These are phyloP conservation scores for Plectranthus barbatus DNA, from an alignment of 257 asterid species.

Conservation along the genomic window DNA sequence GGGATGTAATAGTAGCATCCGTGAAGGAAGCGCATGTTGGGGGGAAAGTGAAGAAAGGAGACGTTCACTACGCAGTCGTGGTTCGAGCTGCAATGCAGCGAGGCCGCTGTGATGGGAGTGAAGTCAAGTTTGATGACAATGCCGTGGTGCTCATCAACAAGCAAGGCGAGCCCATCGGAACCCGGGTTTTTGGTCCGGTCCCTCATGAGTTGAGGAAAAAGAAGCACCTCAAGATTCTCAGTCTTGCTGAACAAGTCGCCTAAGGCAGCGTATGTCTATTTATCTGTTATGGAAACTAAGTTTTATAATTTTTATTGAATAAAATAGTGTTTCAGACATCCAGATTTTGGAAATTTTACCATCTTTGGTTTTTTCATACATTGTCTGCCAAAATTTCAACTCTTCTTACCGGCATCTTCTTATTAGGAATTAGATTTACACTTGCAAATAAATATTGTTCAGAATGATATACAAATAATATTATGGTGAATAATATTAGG, in stretches of 20 bases:
- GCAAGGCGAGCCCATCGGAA: constrained; percentile 92
- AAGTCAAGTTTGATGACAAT: constrained; percentile 84
- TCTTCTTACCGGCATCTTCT: constrained; percentile 26
- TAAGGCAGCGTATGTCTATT: neutral
- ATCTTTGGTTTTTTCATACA: neutral
- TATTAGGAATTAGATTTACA: too few relatives aligned
- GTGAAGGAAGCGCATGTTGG: constrained; percentile 88
- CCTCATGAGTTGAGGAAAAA: constrained; percentile 92
- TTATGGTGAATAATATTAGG: too few relatives aligned
- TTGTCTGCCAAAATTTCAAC: constrained; percentile 26
- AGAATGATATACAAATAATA: too few relatives aligned
- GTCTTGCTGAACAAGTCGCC: constrained; percentile 79
- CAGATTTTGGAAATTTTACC: neutral
- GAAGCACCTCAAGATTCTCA: constrained; percentile 94
- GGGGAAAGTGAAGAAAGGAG: constrained; percentile 93
- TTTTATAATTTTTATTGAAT: neutral
- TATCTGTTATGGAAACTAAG: neutral
- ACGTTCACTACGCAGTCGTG: constrained; percentile 70
- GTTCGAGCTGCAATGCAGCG: constrained; percentile 92
- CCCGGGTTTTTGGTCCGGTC: constrained; percentile 90
- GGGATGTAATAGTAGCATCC: constrained; percentile 79
- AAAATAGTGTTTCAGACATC: neutral
- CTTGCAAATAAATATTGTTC: too few relatives aligned
- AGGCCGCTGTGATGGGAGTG: constrained; percentile 87
- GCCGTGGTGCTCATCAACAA: constrained; percentile 83